phyloP scores from a whole-genome alignment of 352 stramenopile species.

The Globisporangium polare region DNA sequence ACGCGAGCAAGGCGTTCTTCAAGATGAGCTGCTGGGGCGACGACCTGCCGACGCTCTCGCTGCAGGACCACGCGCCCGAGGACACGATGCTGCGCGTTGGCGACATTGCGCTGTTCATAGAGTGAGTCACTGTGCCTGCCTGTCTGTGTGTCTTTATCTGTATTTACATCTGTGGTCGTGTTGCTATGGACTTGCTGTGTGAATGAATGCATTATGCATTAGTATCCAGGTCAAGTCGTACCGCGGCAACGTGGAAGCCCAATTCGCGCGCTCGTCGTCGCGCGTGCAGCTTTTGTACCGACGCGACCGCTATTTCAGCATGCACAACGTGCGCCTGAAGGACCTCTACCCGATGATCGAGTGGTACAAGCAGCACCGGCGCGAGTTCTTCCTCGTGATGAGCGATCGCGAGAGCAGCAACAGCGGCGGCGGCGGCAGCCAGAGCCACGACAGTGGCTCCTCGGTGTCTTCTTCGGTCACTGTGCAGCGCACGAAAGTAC shows the following conservation, averaged over 20 bases:
- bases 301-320: conserved; percentile 54
- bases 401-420: neutral
- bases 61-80: conserved; percentile 25
- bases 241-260: conserved; percentile 46
- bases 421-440: neutral
- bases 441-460: conserved; percentile 2
- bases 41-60: conserved; percentile 29
- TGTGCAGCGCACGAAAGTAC: conserved; percentile 19
- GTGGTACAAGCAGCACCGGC: conserved; percentile 57
- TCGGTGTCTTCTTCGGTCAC: conserved; percentile 1
- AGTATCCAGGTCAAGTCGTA: conserved; percentile 42
- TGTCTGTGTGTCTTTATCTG: too few species aligned
- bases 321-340: conserved; percentile 39
- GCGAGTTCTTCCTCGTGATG: conserved; percentile 32
- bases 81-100: conserved; percentile 36
- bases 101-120: conserved; percentile 58
- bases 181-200: too few species aligned
- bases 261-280: conserved; percentile 39
- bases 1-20: conserved; percentile 12
- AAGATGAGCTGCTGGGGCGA: conserved; percentile 11
- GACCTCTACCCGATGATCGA: conserved; percentile 65
- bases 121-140: conserved; percentile 22
- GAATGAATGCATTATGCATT: too few species aligned
- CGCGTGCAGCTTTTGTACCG: conserved; percentile 57
- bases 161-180: too few species aligned